A percentile compares a stretch with the other conserved stretches of the same genome.
Conservation (phyloP, 371 early-diverging fungal genomes). For the Chytridiales sp. region DNA sequence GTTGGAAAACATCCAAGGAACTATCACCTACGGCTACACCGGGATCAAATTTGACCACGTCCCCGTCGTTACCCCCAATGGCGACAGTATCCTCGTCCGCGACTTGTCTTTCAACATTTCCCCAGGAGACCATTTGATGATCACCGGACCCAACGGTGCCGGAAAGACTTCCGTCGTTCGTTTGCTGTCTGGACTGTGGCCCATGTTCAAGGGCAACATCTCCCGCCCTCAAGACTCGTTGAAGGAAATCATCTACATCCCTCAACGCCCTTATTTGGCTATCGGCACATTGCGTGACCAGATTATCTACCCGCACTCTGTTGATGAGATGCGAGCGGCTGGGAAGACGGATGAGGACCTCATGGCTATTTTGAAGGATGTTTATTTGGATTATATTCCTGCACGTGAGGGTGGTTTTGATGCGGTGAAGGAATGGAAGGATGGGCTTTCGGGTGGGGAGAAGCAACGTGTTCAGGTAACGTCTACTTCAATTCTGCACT, state of each 20-base stretch:
- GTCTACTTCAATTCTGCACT: not conserved
- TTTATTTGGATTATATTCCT: constrained; percentile 51
- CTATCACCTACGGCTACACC: constrained; percentile 22
- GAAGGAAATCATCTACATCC: constrained; percentile 79
- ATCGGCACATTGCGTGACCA: constrained; percentile 84
- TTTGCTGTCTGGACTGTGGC: constrained; percentile 80
- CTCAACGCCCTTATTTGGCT: constrained; percentile 86
- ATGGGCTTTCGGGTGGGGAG: constrained; percentile 54
- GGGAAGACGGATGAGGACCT: constrained; percentile 49
- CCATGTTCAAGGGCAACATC: constrained; percentile 72
- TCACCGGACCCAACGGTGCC: constrained; percentile 79
- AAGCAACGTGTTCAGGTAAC: constrained; percentile 42
- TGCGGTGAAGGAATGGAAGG: constrained; percentile 57
- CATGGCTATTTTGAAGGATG: constrained; percentile 39
- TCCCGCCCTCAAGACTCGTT: constrained; percentile 54
- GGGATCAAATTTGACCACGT: constrained; percentile 37
- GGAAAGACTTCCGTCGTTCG: constrained; percentile 82
- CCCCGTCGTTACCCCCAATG: constrained; percentile 53
- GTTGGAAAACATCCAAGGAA: constrained; percentile 42
- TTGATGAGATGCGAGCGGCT: constrained; percentile 36
- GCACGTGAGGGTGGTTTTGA: constrained; percentile 55
- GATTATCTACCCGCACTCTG: constrained; percentile 56
- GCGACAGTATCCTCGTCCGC: constrained; percentile 48
- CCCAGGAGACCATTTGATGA: constrained; percentile 55
- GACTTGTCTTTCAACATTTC: constrained; percentile 41